These are phyloP conservation scores for Geotrichum histeridarum DNA, from an alignment of 1,139 yeast species.

Conservation along the genomic window DNA sequence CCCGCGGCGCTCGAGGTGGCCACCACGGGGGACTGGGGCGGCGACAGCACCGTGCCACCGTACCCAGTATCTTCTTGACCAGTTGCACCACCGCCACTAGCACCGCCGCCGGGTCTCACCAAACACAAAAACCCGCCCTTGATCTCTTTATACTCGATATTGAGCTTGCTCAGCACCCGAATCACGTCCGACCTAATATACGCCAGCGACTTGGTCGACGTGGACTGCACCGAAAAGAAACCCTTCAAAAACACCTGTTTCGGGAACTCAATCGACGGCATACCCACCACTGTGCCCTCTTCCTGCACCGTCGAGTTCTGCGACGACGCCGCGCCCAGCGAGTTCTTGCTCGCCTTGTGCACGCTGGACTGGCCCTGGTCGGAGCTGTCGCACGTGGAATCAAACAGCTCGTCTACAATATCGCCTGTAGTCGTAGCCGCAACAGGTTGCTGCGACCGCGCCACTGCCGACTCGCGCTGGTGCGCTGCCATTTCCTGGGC, in stretches of 20 bases:
- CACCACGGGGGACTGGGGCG: slow-evolving; percentile 4
- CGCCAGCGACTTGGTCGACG: slow-evolving; percentile 87
- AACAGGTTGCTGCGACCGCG: slow-evolving; percentile 26
- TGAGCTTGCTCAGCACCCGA: slow-evolving; percentile 66
- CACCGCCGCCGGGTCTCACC: slow-evolving; percentile 48
- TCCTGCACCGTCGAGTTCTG: slow-evolving; percentile 8
- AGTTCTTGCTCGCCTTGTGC: slow-evolving; percentile 11
- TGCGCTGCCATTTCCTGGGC: slow-evolving; percentile 18
- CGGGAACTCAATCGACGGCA: slow-evolving; percentile 94
- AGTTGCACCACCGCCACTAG: background rate
- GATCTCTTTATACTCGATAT: slow-evolving; percentile 82
- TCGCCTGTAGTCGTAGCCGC: slow-evolving; percentile 39
- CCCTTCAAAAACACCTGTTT: slow-evolving; percentile 89
- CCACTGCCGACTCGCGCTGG: slow-evolving; percentile 13
- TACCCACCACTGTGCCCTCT: slow-evolving; percentile 37
- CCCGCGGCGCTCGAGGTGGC: background rate
- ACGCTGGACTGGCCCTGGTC: slow-evolving; percentile 17
- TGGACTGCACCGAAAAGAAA: slow-evolving; percentile 89
- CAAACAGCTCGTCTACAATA: slow-evolving; percentile 58
- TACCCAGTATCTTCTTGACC: too few relatives aligned
- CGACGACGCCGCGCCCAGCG: slow-evolving; percentile 9
- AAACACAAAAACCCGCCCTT: slow-evolving; percentile 91
- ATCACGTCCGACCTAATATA: slow-evolving; percentile 83
- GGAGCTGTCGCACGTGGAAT: slow-evolving; percentile 52
- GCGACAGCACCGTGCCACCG: slow-evolving; percentile 7